These are phyloP conservation scores for Entonaema liquescens DNA, from an alignment of 495 filamentous ascomycete species.

Conservation along the genomic window DNA sequence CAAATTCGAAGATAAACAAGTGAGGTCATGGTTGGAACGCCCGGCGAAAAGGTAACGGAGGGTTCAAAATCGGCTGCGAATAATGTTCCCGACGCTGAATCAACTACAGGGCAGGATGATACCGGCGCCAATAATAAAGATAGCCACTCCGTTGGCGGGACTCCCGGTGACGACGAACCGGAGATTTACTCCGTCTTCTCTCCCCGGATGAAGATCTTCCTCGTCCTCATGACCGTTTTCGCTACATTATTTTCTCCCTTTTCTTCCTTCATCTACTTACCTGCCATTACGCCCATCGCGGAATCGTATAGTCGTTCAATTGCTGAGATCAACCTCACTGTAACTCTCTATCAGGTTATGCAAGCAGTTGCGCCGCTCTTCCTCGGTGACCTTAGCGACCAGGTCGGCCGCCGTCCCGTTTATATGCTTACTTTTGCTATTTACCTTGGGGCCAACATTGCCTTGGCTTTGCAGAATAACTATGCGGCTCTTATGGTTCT, in stretches of 20 bases:
- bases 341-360: constrained; percentile 62
- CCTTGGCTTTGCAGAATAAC: constrained; percentile 58
- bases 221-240: constrained; percentile 65
- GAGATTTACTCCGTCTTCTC: constrained; percentile 4
- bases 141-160: not conserved
- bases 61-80: not conserved
- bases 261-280: constrained; percentile 74
- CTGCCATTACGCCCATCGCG: constrained; percentile 62
- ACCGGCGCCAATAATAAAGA: not conserved
- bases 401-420: constrained; percentile 57
- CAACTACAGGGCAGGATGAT: not conserved
- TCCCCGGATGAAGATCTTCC: not conserved
- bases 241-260: constrained; percentile 70
- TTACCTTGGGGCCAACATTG: constrained; percentile 62
- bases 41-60: not conserved
- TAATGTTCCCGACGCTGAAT: not conserved
- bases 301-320: constrained; percentile 56
- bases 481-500: constrained; percentile 63
- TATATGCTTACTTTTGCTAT: constrained; percentile 59
- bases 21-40: not conserved
- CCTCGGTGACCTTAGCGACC: constrained; percentile 62
- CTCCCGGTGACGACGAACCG: not conserved
- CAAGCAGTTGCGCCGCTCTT: constrained; percentile 61
- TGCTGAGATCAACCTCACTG: constrained; percentile 63
- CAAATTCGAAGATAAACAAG: not conserved